Conservation (phyloP, 495 filamentous ascomycete genomes). For the Sabuloglossum arenarium region DNA sequence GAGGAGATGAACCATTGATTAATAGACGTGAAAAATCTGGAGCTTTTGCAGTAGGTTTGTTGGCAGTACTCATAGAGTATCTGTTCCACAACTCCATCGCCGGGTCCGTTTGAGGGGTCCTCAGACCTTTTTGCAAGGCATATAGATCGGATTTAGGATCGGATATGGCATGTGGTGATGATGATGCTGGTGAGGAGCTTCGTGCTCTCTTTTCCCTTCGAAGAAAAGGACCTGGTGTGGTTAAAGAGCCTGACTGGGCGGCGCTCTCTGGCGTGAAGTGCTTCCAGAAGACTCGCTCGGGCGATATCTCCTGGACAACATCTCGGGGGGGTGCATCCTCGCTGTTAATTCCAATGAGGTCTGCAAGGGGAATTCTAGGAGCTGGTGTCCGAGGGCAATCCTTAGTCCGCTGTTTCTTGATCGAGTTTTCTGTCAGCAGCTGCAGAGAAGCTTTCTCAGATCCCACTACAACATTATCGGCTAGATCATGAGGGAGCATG, state of each 20-base stretch:
- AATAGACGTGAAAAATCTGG: constrained; percentile 35
- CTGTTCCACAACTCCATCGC: constrained; percentile 74
- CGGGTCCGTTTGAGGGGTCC: constrained; percentile 64
- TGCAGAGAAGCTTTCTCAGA: constrained; percentile 18
- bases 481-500: neutral
- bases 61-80: constrained; percentile 23
- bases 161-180: constrained; percentile 34
- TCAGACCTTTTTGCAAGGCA: constrained; percentile 32
- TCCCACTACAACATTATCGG: constrained; percentile 10
- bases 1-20: constrained; percentile 48
- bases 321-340: constrained; percentile 31
- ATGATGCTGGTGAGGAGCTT: constrained; percentile 64
- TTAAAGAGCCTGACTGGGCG: constrained; percentile 18
- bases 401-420: constrained; percentile 17
- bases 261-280: constrained; percentile 26
- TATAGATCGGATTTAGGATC: constrained; percentile 21
- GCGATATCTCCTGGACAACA: constrained; percentile 26
- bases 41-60: constrained; percentile 18
- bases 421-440: constrained; percentile 13
- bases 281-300: constrained; percentile 58
- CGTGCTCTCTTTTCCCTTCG: constrained; percentile 47
- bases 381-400: constrained; percentile 53
- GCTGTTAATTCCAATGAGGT: constrained; percentile 47
- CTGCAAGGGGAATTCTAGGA: constrained; percentile 50
- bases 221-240: constrained; percentile 25